Evolutionary conservation across 352 stramenopile genomes (phyloP).

Genomic region (Phytophthora litchii): DNA sequence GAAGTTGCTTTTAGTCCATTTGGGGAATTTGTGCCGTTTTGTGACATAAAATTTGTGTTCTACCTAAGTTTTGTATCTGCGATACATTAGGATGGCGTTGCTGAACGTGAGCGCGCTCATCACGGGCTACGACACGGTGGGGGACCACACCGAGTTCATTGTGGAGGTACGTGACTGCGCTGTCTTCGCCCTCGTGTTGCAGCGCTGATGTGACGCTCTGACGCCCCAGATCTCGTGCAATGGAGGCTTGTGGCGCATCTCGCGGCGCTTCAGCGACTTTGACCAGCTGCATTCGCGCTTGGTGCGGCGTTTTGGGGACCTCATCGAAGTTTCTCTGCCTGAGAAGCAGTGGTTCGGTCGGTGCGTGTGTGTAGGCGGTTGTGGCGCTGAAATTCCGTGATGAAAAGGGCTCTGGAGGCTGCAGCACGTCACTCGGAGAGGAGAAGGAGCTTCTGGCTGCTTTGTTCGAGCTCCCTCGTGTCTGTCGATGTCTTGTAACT

Average conservation of each 20-base stretch:
- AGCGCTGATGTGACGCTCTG: constrained; percentile 2
- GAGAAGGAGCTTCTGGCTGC: constrained; percentile 3
- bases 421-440: constrained; percentile 13
- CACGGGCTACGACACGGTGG: constrained; percentile 82
- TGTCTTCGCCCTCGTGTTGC: neutral
- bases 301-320: constrained; percentile 71
- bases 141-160: constrained; percentile 88
- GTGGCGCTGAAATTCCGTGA: constrained; percentile 39
- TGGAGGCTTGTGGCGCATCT: constrained; percentile 83
- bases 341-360: constrained; percentile 90
- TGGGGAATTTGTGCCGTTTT: neutral
- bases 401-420: constrained; percentile 26
- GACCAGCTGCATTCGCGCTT: constrained; percentile 84
- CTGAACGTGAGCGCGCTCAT: constrained; percentile 84
- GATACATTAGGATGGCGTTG: constrained; percentile 61
- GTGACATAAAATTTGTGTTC: too few relatives aligned
- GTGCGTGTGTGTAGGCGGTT: constrained; percentile 40
- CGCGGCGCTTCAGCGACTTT: constrained; percentile 87
- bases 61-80: too few relatives aligned
- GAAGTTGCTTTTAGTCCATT: constrained; percentile 23
- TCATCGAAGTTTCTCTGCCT: constrained; percentile 69
- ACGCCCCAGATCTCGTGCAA: constrained; percentile 79
- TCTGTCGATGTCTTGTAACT: constrained; percentile 4
- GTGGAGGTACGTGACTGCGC: constrained; percentile 49
- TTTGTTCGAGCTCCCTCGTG: constrained; percentile 40